Evolutionary conservation across 345 rosid genomes (phyloP), one percentile per base, ranked within the genome.

Genomic region (Lepidium sativum): DNA sequence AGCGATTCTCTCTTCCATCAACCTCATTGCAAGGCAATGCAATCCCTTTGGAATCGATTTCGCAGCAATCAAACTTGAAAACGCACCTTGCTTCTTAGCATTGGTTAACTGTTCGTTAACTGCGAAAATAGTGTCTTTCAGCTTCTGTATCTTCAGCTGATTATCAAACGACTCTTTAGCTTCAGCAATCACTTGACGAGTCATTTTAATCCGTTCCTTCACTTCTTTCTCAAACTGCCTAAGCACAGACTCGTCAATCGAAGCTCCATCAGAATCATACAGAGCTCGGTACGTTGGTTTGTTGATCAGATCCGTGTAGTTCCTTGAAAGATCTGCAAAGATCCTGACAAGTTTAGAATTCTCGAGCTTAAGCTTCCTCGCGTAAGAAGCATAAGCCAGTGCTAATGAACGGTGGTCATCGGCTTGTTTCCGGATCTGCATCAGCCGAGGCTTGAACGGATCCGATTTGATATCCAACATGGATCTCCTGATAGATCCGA

Each of bases 51-150:
- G 97, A 16, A 88, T 90, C 0, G 99, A 90, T 76, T 94, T 94
- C 0, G 99, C 99, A 14, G 97, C 97, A 47, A 94, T 94, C 72
- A 90, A 78, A 62, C 96, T 90, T 10, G 99, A 84, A 67, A 90
- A 94, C 0, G 97, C 99, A 4, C 99, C 97, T 67, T 90, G 97
- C 82, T 90, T 94, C 78, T 94, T 88, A 0, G 99, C 97, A 58
- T 88, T 88, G 0, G 90, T 88, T 50, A 94, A 68, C 66, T 88
- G 95, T 79, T 94, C 97, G 33, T 94, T 94, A 33, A 90, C 95
- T 0, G 95, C 91, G 57, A 94, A 94, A 27, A 90, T 94, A 0
- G 92, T 88, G 50, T 90, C 99, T 50, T 94, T 94, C 14, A 94
- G 71, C 81, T 90, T 90, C 82, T 94, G 99, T 42, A 94, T 94